Conservation (phyloP, 345 rosid species). For the Fremontodendron californicum region DNA sequence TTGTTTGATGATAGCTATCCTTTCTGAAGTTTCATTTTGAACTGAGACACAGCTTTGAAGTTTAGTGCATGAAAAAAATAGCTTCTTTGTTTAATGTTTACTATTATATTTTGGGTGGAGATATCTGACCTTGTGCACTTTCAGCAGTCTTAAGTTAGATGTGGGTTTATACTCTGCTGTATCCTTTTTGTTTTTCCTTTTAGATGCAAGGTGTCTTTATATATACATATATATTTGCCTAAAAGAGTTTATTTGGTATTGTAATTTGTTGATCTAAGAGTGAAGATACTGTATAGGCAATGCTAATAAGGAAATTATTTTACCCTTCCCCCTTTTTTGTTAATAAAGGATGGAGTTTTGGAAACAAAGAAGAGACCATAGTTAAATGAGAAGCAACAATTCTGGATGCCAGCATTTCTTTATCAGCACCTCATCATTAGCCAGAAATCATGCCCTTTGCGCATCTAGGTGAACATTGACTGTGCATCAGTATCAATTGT, state of each 20-base stretch:
- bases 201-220: neutral
- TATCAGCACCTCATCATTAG: neutral
- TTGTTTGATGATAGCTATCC: neutral
- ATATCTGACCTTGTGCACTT: neutral
- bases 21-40: neutral
- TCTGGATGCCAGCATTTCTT: neutral
- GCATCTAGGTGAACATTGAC: neutral
- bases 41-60: neutral
- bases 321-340: neutral
- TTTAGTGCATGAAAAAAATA: neutral
- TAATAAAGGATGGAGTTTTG: neutral
- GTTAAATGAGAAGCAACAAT: neutral
- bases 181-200: neutral
- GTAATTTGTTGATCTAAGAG: neutral
- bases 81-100: neutral
- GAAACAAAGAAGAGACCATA: neutral
- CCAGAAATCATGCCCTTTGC: neutral
- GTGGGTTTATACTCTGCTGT: neutral
- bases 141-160: neutral
- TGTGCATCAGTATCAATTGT: neutral
- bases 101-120: neutral
- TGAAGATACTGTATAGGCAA: neutral
- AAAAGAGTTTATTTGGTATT: neutral
- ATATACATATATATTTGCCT: neutral
- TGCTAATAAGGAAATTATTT: neutral